phyloP scores from a whole-genome alignment of 78 protist species.

The Chrysochromulina parva region DNA sequence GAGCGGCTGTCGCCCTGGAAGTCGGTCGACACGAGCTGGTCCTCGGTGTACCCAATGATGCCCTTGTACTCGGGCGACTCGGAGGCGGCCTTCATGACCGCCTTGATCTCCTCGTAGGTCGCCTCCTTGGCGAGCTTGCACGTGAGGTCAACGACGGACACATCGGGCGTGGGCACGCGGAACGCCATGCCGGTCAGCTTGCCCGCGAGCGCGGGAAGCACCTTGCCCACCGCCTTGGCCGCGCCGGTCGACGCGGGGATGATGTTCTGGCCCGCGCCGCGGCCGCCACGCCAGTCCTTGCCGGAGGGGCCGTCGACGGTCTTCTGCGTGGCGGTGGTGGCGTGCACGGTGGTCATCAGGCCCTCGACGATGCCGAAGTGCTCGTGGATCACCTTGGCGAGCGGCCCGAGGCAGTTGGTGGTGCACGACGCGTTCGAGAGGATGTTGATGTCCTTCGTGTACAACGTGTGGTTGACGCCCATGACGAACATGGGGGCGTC shows the following conservation, averaged over 20 bases:
- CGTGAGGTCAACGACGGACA: slow-evolving; percentile 98
- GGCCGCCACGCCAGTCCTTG: slow-evolving; percentile 97
- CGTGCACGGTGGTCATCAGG: slow-evolving; percentile 99
- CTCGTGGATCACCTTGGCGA: slow-evolving; percentile 90
- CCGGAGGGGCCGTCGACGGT: slow-evolving; percentile 95
- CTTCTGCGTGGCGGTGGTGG: slow-evolving; percentile 98
- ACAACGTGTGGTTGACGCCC: slow-evolving; percentile 95
- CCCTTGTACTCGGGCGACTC: slow-evolving; percentile 70
- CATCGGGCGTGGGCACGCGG: slow-evolving; percentile 99
- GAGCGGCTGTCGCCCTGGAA: slow-evolving; percentile 86
- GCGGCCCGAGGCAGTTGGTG: slow-evolving; percentile 99
- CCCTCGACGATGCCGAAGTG: slow-evolving; percentile 96
- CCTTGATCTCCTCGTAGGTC: slow-evolving; percentile 81
- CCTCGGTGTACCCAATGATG: slow-evolving; percentile 96
- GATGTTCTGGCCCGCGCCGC: slow-evolving; percentile 93
- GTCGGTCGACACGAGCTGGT: slow-evolving; percentile 95
- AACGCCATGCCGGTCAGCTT: slow-evolving; percentile 99
- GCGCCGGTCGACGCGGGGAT: slow-evolving; percentile 99
- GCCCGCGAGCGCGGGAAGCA: slow-evolving; percentile 90
- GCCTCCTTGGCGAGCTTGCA: slow-evolving; percentile 78
- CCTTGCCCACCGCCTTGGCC: slow-evolving; percentile 97
- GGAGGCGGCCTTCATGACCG: slow-evolving; percentile 59
- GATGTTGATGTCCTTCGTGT: slow-evolving; percentile 59
- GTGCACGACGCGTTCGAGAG: slow-evolving; percentile 99
- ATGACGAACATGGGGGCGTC: slow-evolving; percentile 97